Base-by-base conservation (phyloP, 345 rosid genomes). In the Syzygium aqueum region DNA sequence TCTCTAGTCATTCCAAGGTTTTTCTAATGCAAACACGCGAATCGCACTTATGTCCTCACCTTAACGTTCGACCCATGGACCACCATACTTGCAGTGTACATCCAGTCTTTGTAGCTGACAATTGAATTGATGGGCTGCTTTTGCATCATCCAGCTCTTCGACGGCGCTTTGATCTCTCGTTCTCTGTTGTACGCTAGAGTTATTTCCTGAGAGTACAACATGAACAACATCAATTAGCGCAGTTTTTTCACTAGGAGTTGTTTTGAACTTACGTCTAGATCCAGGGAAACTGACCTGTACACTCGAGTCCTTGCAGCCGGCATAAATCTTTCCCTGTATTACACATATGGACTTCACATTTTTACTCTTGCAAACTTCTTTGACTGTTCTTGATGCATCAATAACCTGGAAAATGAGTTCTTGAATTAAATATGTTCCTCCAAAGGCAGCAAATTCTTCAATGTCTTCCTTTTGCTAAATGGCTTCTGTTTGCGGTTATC, bases 221-320 rank as follows among this genome's bases (percentile, higher is more conserved):
- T 22, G 22, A 53, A 28, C 8, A 3, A 51, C 23, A 27, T 51
- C 78, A 6, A 17, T 80, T 77, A 27, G 9, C 22, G 28, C 37
- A 27, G 57, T 65, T 67, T n/a, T 25, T 23, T 73, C 15, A 21
- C 25, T 73, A 73, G 49, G 82, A 73, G 49, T 10, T 73, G 49
- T 37, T 37, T 37, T 49, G 11, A 73, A 37, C 12, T 73, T 37
- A 19, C 19, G 8, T 43, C 82, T 22, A 21, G 82, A 37, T 73
- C 49, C 82, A 73, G 82, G 82, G 49, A 73, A 85, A 84, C 73
- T 40, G n/a, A 96, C 99, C 96, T 93, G 96, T 91, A 96, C 94
- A 92, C 99, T 95, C 86, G 99, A 94, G 92, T 97, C 98, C 65
- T 25, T 85, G 91, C 98, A 96, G 87, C 99, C 98, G 9, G 91